Evolutionary conservation across 306 rosid genomes (phyloP).

Genomic region (Leucaena leucocephala): DNA sequence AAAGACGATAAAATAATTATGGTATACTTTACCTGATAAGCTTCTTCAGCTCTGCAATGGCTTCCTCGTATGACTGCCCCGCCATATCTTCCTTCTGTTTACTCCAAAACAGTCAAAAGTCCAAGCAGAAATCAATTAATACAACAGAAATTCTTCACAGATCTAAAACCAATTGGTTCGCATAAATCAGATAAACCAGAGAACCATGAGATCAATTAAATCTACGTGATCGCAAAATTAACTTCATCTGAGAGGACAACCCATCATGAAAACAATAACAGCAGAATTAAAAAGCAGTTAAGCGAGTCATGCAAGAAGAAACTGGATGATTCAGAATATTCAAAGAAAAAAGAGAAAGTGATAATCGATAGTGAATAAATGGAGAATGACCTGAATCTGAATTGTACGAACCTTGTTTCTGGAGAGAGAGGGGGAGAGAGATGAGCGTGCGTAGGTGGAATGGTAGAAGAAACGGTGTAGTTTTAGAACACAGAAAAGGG

Average conservation of each 20-base stretch:
- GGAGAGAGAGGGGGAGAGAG: background rate
- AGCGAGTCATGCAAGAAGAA: background rate
- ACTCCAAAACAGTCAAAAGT: background rate
- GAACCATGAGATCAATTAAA: background rate
- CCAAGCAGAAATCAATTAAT: slow-evolving; percentile 4
- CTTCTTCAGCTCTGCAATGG: slow-evolving; percentile 70
- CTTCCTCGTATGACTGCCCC: slow-evolving; percentile 68
- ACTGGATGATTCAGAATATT: background rate
- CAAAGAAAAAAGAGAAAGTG: background rate
- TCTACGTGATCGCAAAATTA: background rate
- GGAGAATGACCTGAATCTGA: slow-evolving; percentile 31
- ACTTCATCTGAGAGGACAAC: background rate
- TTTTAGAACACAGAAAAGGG: background rate
- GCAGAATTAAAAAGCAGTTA: background rate
- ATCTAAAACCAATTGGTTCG: background rate
- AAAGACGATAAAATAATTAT: background rate
- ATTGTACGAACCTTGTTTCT: slow-evolving; percentile 40
- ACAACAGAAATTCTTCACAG: background rate
- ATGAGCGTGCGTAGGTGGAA: background rate
- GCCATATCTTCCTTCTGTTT: slow-evolving; percentile 77
- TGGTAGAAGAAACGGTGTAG: background rate
- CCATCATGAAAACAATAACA: background rate
- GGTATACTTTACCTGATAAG: slow-evolving; percentile 62
- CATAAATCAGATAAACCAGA: background rate
- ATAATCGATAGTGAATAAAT: background rate